Percentiles rank a stretch among this genome's conserved stretches.
Conservation (phyloP, 1,284 basidiomycete species). For the Rhodotorula sp. region DNA sequence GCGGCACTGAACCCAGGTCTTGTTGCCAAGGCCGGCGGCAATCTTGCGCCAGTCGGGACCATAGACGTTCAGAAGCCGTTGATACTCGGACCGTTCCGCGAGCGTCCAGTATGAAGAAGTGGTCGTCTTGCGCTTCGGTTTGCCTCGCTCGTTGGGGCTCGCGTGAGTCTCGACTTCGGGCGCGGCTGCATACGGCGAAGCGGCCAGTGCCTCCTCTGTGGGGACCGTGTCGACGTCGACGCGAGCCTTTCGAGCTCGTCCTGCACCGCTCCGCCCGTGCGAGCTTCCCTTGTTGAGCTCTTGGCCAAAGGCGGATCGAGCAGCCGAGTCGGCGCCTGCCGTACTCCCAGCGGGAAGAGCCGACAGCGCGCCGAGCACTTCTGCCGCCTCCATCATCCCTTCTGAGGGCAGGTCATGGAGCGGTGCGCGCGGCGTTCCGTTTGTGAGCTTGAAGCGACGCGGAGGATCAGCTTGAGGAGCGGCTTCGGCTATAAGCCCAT, state of each 20-base stretch:
- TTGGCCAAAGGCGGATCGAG: background rate
- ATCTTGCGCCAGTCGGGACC: slow-evolving; percentile 74
- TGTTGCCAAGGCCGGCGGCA: slow-evolving; percentile 68
- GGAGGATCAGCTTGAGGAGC: background rate
- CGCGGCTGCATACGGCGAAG: background rate
- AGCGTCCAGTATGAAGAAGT: slow-evolving; percentile 57
- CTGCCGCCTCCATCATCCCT: slow-evolving; percentile 50
- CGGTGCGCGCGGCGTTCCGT: background rate
- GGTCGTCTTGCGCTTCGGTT: slow-evolving; percentile 41
- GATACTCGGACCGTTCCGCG: slow-evolving; percentile 58
- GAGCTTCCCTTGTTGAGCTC: background rate
- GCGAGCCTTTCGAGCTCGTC: slow-evolving; percentile 17
- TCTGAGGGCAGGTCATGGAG: slow-evolving; percentile 38
- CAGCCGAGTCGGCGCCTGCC: background rate
- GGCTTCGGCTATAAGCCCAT: too few species aligned
- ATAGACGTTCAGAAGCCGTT: slow-evolving; percentile 63
- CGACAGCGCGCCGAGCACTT: slow-evolving; percentile 49
- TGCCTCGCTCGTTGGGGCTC: slow-evolving; percentile 7
- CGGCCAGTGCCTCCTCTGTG: background rate
- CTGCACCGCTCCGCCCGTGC: slow-evolving; percentile 6
- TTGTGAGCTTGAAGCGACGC: background rate
- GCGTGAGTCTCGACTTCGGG: background rate
- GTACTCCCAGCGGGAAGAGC: slow-evolving; percentile 13
- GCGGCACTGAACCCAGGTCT: slow-evolving; percentile 71
- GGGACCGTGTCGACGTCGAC: slow-evolving; percentile 16